These are phyloP conservation scores for Sugiyamaella xylanicola DNA, from an alignment of 1,139 yeast genomes.

Conservation along the genomic window DNA sequence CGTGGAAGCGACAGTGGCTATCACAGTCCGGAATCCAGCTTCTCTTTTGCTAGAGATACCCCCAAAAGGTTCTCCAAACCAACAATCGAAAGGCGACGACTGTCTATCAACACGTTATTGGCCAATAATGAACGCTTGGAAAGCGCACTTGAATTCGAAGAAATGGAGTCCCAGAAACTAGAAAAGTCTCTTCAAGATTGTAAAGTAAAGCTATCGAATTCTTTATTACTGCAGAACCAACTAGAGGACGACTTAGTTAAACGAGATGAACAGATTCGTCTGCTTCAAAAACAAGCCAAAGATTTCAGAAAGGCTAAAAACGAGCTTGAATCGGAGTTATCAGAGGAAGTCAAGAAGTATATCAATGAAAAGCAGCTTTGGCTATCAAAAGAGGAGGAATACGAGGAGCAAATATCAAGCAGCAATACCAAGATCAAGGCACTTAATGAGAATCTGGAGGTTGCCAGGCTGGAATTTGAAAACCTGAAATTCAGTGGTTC, in stretches of 20 bases:
- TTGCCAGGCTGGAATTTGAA: slow-evolving; percentile 9
- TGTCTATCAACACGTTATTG: slow-evolving; percentile 10
- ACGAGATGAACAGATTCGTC: slow-evolving; percentile 31
- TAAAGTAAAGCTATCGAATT: slow-evolving; percentile 26
- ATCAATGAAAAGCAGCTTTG: slow-evolving; percentile 41
- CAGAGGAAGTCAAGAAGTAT: slow-evolving; percentile 37
- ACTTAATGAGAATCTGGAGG: slow-evolving; percentile 1
- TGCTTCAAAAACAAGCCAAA: slow-evolving; percentile 32
- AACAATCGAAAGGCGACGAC: slow-evolving; percentile 4
- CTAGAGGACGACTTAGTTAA: slow-evolving; percentile 40
- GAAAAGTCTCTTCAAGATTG: slow-evolving; percentile 32
- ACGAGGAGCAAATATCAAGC: slow-evolving; percentile 30
- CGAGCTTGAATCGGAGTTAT: slow-evolving; percentile 32
- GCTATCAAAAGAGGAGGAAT: slow-evolving; percentile 38
- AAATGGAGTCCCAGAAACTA: slow-evolving; percentile 32
- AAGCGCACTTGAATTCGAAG: slow-evolving; percentile 36
- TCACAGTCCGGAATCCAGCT: background rate
- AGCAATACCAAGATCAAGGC: slow-evolving; percentile 21
- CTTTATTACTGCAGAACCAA: slow-evolving; percentile 32
- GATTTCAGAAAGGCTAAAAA: slow-evolving; percentile 32
- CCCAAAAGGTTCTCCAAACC: background rate
- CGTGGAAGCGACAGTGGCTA: background rate
- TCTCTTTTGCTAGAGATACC: background rate
- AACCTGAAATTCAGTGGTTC: background rate
- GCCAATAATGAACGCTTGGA: slow-evolving; percentile 29